Conservation (phyloP, 148 eudicot genomes). For the Rhododendron mucronatum region DNA sequence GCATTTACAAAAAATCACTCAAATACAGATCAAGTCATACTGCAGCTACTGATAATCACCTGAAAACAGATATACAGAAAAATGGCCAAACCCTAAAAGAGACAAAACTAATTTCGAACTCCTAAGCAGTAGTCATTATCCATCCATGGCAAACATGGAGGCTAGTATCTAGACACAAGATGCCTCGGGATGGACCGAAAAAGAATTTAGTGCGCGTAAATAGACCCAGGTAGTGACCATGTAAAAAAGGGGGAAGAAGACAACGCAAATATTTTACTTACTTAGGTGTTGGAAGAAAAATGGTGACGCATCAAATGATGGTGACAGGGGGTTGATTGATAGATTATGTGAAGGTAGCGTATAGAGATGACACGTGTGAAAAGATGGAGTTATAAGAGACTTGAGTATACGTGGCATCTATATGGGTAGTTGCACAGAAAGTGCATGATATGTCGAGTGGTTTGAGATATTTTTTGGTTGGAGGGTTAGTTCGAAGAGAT, state of each 20-base stretch:
- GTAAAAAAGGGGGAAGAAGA: not conserved
- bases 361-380: conserved; percentile 7
- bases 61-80: too few species aligned
- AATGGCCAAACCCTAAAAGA: too few species aligned
- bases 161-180: too few species aligned
- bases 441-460: not conserved
- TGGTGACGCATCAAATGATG: not conserved
- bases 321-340: not conserved
- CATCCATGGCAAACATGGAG: too few species aligned
- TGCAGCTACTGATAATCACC: too few species aligned
- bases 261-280: not conserved
- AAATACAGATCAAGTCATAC: too few species aligned
- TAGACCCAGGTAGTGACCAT: too few species aligned
- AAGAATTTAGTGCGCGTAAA: too few species aligned
- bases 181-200: too few species aligned
- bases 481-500: not conserved
- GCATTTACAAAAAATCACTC: too few species aligned
- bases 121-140: too few species aligned
- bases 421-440: not conserved
- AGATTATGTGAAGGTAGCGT: not conserved
- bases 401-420: not conserved
- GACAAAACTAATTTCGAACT: too few species aligned
- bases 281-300: not conserved
- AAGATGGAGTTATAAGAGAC: not conserved
- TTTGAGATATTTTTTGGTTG: not conserved